Evolutionary conservation across 208 protist species (phyloP).

Genomic region (Leishmania lainsoni): DNA sequence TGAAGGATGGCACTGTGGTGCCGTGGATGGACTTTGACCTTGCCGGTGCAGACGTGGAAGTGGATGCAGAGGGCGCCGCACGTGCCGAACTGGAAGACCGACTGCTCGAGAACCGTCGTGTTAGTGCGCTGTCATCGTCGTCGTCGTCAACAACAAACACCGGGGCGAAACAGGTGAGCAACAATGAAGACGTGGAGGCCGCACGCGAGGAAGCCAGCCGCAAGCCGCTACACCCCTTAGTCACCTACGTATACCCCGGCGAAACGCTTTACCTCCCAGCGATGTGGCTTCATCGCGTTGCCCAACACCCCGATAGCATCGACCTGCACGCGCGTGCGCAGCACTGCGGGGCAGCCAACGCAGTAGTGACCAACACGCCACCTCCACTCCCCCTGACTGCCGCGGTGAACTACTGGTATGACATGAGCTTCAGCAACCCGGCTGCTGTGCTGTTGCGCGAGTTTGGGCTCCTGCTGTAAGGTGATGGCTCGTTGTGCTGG

Average conservation of each 20-base stretch:
- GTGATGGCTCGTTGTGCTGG: neutral
- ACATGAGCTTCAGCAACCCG: slow-evolving; percentile 89
- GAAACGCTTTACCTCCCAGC: slow-evolving; percentile 92
- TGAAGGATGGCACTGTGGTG: slow-evolving; percentile 65
- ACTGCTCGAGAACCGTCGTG: slow-evolving; percentile 34
- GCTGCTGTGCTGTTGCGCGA: slow-evolving; percentile 80
- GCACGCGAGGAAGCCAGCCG: slow-evolving; percentile 16
- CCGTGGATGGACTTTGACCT: slow-evolving; percentile 91
- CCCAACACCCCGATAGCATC: slow-evolving; percentile 74
- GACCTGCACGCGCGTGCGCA: slow-evolving; percentile 48
- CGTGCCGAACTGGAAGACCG: slow-evolving; percentile 24
- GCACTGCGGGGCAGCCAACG: slow-evolving; percentile 3
- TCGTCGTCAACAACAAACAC: neutral
- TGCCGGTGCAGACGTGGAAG: slow-evolving; percentile 48
- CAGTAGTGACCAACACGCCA: neutral
- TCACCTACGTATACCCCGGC: slow-evolving; percentile 75
- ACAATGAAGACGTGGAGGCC: slow-evolving; percentile 5
- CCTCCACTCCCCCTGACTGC: slow-evolving; percentile 75
- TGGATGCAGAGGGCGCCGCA: slow-evolving; percentile 26
- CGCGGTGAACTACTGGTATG: slow-evolving; percentile 94
- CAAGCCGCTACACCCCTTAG: slow-evolving; percentile 64
- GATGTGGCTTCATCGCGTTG: slow-evolving; percentile 91
- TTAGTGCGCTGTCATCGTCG: neutral
- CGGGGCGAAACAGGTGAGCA: neutral
- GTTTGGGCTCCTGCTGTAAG: slow-evolving; percentile 81